phyloP scores from a whole-genome alignment of 805 yeast genomes.

The Jamesozyma gamospora region DNA sequence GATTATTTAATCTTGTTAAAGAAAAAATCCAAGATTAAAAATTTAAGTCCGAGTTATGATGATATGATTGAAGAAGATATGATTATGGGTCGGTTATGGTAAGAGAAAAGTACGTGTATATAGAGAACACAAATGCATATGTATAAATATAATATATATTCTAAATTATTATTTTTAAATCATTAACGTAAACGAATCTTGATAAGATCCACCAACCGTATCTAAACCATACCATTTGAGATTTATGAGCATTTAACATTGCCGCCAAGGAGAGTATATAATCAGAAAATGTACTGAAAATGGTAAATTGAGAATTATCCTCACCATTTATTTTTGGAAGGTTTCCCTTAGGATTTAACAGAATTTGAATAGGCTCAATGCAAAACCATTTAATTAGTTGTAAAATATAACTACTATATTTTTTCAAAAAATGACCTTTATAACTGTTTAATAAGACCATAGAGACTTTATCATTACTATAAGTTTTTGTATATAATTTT shows the following conservation, averaged over 20 bases:
- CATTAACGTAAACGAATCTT: constrained; percentile 69
- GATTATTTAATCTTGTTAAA: constrained; percentile 3
- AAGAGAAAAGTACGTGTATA: not conserved
- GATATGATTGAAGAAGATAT: constrained; percentile 22
- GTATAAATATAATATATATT: not conserved
- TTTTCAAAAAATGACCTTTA: constrained; percentile 9
- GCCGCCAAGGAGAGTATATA: constrained; percentile 43
- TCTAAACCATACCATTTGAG: constrained; percentile 94
- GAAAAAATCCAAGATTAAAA: constrained; percentile 3
- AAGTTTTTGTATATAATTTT: constrained; percentile 6
- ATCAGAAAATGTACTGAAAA: constrained; percentile 28
- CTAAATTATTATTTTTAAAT: constrained; percentile 29
- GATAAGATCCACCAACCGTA: constrained; percentile 77
- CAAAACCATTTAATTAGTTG: not conserved
- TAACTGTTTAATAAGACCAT: constrained; percentile 4
- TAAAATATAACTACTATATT: constrained; percentile 19
- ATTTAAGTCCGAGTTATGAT: constrained; percentile 12
- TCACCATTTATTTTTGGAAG: too few relatives aligned
- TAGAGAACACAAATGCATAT: not conserved
- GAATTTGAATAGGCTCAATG: too few relatives aligned
- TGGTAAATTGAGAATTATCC: constrained; percentile 9
- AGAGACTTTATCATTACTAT: not conserved
- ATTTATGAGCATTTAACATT: constrained; percentile 71
- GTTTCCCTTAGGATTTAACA: too few relatives aligned
- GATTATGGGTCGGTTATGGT: constrained; percentile 27